phyloP scores from a whole-genome alignment of 352 stramenopile species.

The Nothophytophthora sp. region DNA sequence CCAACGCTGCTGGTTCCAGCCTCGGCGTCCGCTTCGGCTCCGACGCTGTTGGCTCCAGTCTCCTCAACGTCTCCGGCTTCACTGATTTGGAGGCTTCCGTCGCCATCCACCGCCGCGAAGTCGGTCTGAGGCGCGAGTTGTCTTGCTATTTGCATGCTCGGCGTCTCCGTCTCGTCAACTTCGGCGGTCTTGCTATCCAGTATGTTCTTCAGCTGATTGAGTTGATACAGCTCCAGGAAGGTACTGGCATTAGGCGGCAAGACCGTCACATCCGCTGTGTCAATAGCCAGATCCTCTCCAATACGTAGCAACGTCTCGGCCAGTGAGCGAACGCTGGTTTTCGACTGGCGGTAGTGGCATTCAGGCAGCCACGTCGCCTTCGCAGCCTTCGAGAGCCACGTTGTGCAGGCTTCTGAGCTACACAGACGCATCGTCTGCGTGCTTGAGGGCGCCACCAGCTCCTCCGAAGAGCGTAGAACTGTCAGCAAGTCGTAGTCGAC shows the following conservation, averaged over 20 bases:
- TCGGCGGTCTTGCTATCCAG: constrained; percentile 4
- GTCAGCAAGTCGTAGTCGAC: constrained; percentile 16
- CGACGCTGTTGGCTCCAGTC: too few species aligned
- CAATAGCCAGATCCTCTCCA: constrained; percentile 19
- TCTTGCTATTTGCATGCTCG: constrained; percentile 12
- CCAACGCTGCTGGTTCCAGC: constrained; percentile 16
- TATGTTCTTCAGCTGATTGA: constrained; percentile 27
- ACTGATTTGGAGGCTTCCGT: constrained; percentile 2
- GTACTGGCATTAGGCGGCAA: constrained; percentile 22
- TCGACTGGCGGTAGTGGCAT: constrained; percentile 31
- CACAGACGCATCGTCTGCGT: constrained; percentile 31
- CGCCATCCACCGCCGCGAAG: constrained; percentile 11
- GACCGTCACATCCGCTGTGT: background rate
- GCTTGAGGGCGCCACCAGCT: constrained; percentile 9
- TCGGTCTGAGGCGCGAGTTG: constrained; percentile 14
- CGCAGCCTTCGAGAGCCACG: constrained; percentile 16
- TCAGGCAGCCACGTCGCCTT: constrained; percentile 26
- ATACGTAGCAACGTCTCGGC: constrained; percentile 31
- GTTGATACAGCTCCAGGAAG: constrained; percentile 27
- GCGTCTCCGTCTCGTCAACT: constrained; percentile 5
- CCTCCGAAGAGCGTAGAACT: constrained; percentile 7
- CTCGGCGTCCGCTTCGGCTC: too few species aligned
- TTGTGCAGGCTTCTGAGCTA: constrained; percentile 18
- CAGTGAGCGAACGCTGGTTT: constrained; percentile 29
- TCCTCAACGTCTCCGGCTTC: too few species aligned